Evolutionary conservation across 495 filamentous ascomycete genomes (phyloP).

Genomic region (Niebla homalea): DNA sequence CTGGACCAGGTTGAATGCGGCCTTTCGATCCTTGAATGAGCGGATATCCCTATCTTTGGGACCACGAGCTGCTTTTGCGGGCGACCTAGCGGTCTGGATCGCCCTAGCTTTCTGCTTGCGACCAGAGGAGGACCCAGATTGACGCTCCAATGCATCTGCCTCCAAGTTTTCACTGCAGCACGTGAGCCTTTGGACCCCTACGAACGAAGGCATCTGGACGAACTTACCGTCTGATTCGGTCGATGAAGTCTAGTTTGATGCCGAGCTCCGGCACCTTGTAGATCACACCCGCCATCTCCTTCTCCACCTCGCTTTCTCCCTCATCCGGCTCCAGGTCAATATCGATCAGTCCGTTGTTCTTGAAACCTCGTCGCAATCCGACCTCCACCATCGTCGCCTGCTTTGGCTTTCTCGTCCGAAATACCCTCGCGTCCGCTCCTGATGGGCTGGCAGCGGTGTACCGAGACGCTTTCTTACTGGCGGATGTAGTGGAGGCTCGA

Average conservation of each 20-base stretch:
- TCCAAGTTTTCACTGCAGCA: not conserved
- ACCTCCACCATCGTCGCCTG: constrained; percentile 33
- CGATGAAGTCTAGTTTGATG: constrained; percentile 63
- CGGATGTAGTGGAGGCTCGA: constrained; percentile 16
- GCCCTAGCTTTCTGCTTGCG: not conserved
- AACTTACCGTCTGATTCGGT: constrained; percentile 27
- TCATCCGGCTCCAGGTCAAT: constrained; percentile 49
- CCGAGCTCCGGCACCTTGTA: constrained; percentile 59
- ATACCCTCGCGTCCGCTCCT: not conserved
- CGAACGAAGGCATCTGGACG: too few relatives aligned
- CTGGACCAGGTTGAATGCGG: constrained; percentile 13
- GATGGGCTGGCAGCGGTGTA: constrained; percentile 29
- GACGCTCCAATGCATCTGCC: too few relatives aligned
- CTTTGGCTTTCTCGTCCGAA: constrained; percentile 25
- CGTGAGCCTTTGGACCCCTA: not conserved
- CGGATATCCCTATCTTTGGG: not conserved
- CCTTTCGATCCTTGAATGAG: constrained; percentile 12
- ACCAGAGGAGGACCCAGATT: too few relatives aligned
- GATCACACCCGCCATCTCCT: constrained; percentile 40
- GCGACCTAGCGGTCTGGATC: not conserved
- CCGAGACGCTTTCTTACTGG: constrained; percentile 13
- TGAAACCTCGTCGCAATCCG: constrained; percentile 40
- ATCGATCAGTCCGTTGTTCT: constrained; percentile 70
- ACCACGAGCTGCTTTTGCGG: constrained; percentile 3
- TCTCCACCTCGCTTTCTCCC: constrained; percentile 40